Base-by-base conservation (phyloP, 768 basidiomycete genomes). In the Phlegmacium glaucopus region DNA sequence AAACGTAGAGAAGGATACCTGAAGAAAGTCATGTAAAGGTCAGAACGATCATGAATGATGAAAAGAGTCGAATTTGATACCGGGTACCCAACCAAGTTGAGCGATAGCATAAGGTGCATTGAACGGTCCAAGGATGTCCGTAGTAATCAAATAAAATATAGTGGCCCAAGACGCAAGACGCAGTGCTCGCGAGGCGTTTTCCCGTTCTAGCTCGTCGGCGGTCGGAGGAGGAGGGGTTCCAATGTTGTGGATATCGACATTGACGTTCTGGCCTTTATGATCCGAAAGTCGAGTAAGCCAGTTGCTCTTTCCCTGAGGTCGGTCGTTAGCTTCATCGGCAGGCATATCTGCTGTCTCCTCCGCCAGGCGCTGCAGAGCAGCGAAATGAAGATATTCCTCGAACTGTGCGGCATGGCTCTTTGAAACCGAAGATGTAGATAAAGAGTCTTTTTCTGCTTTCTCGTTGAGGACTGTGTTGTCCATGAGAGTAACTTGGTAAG, bases 11-110 rank as follows among this genome's bases (percentile, higher is more conserved):
- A 9, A 72, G 39, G 32, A 72, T 47, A 11, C 71, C 71, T 68
- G 17, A 30, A 25, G 26, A 22, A 22, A 22, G 5, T 5, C 22
- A 38, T n/a, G n/a, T 27, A 36, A 30, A 41, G 15, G 12, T 34
- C 32, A 34, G 32, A 10, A 16, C 15, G 18, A 43, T 22, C 2
- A 15, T 15, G 35, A n/a, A 22, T 22, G 9, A 45, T 6, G 58
- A 53, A 22, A 38, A 54, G 34, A 57, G 45, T 28, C 5, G 36
- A 49, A 58, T 47, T 64, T 48, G 5, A 56, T 62, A 59, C 80
- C 81, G 9, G 80, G 78, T 7, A 77, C 79, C 69, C 79, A 83
- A n/a, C 81, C 81, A 7, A 83, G 75, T 56, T 79, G 77, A 8
- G 77, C 67, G 38, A 83, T 80, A 2, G 81, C 76, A 41, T 54